Evolutionary conservation across 2,329 filamentous ascomycete species (phyloP).

Genomic region (Tothia fuscella): DNA sequence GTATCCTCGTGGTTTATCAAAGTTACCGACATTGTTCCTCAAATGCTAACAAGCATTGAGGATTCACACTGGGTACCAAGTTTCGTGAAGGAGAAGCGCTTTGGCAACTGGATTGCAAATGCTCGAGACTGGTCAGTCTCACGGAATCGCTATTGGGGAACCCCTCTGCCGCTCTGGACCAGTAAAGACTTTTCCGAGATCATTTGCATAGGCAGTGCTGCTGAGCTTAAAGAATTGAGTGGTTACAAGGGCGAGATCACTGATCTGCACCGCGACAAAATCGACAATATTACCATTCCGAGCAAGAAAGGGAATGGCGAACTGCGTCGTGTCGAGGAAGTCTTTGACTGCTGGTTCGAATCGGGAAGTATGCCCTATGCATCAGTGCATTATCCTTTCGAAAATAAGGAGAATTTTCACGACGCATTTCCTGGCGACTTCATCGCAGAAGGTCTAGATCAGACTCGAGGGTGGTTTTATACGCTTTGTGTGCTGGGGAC

Average conservation of each 20-base stretch:
- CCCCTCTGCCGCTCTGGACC: conserved; percentile 81
- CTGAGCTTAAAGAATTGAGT: conserved; percentile 73
- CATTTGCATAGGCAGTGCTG: conserved; percentile 73
- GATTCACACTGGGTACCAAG: conserved; percentile 83
- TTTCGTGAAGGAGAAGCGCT: conserved; percentile 83
- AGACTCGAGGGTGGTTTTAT: conserved; percentile 96
- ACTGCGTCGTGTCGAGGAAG: conserved; percentile 71
- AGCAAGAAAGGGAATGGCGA: conserved; percentile 76
- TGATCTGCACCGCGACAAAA: conserved; percentile 84
- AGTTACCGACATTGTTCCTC: conserved; percentile 67
- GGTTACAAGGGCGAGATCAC: conserved; percentile 74
- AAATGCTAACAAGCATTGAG: conserved; percentile 86
- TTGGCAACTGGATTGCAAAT: conserved; percentile 82
- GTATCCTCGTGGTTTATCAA: conserved; percentile 94
- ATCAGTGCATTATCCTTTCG: conserved; percentile 83
- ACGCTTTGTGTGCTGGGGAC: conserved; percentile 80
- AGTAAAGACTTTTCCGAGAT: conserved; percentile 81
- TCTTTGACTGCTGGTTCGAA: conserved; percentile 97
- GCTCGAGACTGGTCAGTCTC: conserved; percentile 94
- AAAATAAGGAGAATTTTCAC: conserved; percentile 71
- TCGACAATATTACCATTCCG: conserved; percentile 89
- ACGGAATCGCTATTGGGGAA: conserved; percentile 91
- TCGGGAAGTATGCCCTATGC: conserved; percentile 94
- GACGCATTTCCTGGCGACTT: conserved; percentile 82
- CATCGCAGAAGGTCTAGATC: conserved; percentile 85